These are phyloP conservation scores for Heterobasidion occidentale DNA, from an alignment of 1,284 basidiomycete genomes.

Conservation along the genomic window DNA sequence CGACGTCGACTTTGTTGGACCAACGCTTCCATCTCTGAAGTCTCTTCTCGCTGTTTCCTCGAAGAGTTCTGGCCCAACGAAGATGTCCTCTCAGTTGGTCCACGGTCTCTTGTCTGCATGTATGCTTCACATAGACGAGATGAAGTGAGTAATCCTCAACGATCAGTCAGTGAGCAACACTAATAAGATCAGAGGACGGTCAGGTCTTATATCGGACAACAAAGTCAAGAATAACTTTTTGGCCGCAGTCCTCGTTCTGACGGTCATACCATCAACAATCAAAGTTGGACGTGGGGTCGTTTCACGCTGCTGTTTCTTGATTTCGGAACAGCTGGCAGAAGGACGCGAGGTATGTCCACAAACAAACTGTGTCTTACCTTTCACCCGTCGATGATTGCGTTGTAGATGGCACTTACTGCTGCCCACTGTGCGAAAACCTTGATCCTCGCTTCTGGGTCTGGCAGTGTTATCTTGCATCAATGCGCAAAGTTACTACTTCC, in stretches of 20 bases:
- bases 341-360: constrained; percentile 49
- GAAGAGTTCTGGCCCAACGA: constrained; percentile 22
- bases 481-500: constrained; percentile 73
- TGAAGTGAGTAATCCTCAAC: constrained; percentile 54
- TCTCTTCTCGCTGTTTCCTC: constrained; percentile 46
- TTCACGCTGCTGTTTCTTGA: constrained; percentile 80
- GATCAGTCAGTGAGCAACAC: neutral
- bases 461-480: constrained; percentile 62
- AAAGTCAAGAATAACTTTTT: constrained; percentile 92
- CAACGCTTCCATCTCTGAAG: constrained; percentile 76
- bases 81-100: constrained; percentile 53
- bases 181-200: constrained; percentile 53
- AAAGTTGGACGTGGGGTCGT: constrained; percentile 71
- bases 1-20: constrained; percentile 71
- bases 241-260: constrained; percentile 80
- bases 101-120: constrained; percentile 86
- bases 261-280: constrained; percentile 63
- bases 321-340: constrained; percentile 70
- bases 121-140: constrained; percentile 82
- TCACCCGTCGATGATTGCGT: constrained; percentile 11
- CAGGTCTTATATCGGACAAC: constrained; percentile 68
- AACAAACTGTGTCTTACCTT: constrained; percentile 11
- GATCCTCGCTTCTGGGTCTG: constrained; percentile 55
- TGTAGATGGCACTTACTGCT: constrained; percentile 72
- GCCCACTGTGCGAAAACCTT: constrained; percentile 85